These are phyloP conservation scores for Graphilbum ipis-grandicollis DNA, from an alignment of 2,329 filamentous ascomycete genomes.

Conservation along the genomic window DNA sequence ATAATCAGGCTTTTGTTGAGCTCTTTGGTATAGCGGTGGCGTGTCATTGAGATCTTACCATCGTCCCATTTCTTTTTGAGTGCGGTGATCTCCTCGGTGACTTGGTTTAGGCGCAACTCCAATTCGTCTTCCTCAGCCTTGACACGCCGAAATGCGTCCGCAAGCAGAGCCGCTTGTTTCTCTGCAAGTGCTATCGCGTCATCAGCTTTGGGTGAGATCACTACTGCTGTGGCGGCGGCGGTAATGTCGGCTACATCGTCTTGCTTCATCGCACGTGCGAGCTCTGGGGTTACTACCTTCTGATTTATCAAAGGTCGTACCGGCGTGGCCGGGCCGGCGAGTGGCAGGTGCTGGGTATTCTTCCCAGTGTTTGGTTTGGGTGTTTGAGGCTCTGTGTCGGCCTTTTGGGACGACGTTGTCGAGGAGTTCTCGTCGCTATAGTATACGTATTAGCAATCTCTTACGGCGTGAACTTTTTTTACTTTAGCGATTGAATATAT, in stretches of 20 bases:
- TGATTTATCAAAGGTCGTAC: no score
- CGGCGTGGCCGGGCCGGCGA: no score
- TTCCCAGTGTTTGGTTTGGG: no score
- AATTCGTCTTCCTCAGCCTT: not conserved
- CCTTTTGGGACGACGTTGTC: not conserved
- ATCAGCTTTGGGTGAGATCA: not conserved
- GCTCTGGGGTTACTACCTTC: no score
- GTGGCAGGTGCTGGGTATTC: no score
- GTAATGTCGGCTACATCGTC: no score
- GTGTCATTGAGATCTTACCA: not conserved
- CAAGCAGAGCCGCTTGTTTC: not conserved
- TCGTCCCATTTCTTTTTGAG: not conserved
- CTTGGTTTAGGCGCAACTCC: not conserved
- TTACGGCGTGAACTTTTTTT: not conserved
- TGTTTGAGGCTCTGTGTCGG: no score
- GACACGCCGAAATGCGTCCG: not conserved
- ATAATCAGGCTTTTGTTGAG: not conserved
- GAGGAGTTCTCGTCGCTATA: not conserved
- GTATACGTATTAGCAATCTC: not conserved
- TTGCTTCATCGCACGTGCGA: no score
- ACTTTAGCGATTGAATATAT: not conserved
- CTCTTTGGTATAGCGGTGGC: not conserved
- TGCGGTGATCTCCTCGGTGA: not conserved
- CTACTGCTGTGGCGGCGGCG: no score
- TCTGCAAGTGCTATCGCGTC: not conserved